Percentiles rank a stretch among this genome's conserved stretches.
These are phyloP conservation scores for Globisporangium rhizosaccharum DNA, from an alignment of 352 stramenopile genomes.

Conservation along the genomic window DNA sequence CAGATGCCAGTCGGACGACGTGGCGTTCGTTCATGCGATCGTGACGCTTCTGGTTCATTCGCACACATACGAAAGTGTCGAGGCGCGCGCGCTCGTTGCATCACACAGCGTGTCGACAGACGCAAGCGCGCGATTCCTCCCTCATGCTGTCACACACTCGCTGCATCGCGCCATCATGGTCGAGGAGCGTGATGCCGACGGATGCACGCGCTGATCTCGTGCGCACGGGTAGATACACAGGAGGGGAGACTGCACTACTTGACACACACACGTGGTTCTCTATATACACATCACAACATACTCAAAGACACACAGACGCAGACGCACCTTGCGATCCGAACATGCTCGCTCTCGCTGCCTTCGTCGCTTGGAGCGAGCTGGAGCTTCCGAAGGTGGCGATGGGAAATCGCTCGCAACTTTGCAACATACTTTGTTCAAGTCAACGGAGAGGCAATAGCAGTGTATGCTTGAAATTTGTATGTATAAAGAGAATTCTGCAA, in stretches of 20 bases:
- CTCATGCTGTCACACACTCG: no score
- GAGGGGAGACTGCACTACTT: neutral
- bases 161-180: no score
- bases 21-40: no score
- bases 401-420: neutral
- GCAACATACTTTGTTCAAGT: neutral
- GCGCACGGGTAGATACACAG: no score
- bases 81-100: no score
- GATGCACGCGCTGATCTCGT: no score
- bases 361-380: neutral
- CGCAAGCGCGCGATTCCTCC: no score
- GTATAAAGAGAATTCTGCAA: neutral
- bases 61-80: no score
- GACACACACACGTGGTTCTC: neutral
- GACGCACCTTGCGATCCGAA: constrained; percentile 20
- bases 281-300: neutral
- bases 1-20: neutral
- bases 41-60: no score
- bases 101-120: no score
- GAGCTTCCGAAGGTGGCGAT: neutral
- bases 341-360: constrained; percentile 1
- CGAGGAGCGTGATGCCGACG: no score
- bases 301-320: neutral
- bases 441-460: neutral
- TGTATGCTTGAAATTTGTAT: neutral